Evolutionary conservation across 495 filamentous ascomycete genomes (phyloP), one percentile per base, ranked within the genome.

Genomic region (Xylaria intraflava): DNA sequence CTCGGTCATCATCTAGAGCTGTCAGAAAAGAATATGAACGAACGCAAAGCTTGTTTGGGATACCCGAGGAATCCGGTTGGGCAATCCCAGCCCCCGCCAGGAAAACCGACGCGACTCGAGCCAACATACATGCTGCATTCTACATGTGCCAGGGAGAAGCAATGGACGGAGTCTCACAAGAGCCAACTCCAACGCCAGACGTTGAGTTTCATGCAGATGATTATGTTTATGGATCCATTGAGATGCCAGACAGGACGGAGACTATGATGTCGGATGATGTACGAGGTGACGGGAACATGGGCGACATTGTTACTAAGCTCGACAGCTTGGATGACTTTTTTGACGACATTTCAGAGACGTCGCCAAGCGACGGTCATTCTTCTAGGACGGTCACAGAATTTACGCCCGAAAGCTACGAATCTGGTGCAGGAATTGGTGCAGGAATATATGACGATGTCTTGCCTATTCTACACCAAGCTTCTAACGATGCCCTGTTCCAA

Each of bases 271-370:
- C 89, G 2, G 89, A 96, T 55, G 89, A 94, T 45, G 85, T 77
- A 1, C 84, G 88, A 31, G 79, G 72, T 11, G 85, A 89, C 10
- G 73, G 65, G 5, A 80, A 82, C 30, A 87, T 90, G 64, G 86
- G 86, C 36, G 90, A 95, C 57, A 81, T 96, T 17, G 86, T 93
- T 22, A 82, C 89, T 62, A 94, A 95, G 63, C 77, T 99, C 0
- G 89, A 96, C 60, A 93, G 88, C 59, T 66, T 98, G 10, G 93
- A 98, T 61, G 91, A 96, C 62, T 97, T 97, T 73, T 96, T 96
- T 61, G 90, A 95, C 51, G 70, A 79, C 52, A 68, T 72, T 50
- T 65, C 72, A 10, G 75, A 75, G 26, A 76, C 70, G 54, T 78
- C 81, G 6, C 74, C 77, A 2, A 81, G 63, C 65, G 80, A 70